Conservation (phyloP, 2,329 filamentous ascomycete genomes). For the Fusarium denticulatum region DNA sequence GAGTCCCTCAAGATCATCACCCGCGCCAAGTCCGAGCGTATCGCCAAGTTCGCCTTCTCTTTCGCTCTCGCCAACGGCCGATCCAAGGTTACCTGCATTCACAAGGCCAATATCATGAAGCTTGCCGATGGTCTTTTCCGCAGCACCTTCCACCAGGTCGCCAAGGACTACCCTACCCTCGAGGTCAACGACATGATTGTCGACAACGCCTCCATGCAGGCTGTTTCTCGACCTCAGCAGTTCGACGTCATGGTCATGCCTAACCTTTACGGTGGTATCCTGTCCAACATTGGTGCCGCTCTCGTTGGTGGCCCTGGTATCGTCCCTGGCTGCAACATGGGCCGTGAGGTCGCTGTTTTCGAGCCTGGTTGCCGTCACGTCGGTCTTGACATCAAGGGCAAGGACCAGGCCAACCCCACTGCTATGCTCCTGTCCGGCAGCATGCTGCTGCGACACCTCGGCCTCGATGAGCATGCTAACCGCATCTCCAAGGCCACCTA, state of each 20-base stretch:
- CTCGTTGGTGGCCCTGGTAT: constrained; percentile 97
- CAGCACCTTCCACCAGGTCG: constrained; percentile 92
- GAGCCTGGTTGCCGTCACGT: constrained; percentile 99
- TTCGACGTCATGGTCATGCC: constrained; percentile 99
- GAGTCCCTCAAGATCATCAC: constrained; percentile 99
- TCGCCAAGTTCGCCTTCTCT: constrained; percentile 97
- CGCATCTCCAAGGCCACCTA: constrained; percentile 90
- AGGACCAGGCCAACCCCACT: constrained; percentile 98
- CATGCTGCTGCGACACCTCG: constrained; percentile 97
- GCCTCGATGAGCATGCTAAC: constrained; percentile 98
- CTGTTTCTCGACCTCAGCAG: constrained; percentile 93
- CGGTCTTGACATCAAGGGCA: constrained; percentile 99
- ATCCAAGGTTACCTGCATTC: constrained; percentile 99
- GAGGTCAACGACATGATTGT: constrained; percentile 99
- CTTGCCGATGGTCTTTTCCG: constrained; percentile 98
- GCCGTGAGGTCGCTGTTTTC: constrained; percentile 96
- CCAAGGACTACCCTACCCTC: constrained; percentile 94
- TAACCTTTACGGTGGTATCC: constrained; percentile 97
- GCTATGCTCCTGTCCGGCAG: constrained; percentile 93
- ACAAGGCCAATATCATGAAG: constrained; percentile 99
- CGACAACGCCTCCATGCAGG: constrained; percentile 99
- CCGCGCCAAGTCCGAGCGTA: constrained; percentile 97
- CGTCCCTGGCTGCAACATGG: constrained; percentile 99
- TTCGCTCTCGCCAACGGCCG: constrained; percentile 99
- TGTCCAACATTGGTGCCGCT: constrained; percentile 98